Base-by-base conservation (phyloP, 805 yeast genomes). In the Metschnikowia noctiluminum region DNA sequence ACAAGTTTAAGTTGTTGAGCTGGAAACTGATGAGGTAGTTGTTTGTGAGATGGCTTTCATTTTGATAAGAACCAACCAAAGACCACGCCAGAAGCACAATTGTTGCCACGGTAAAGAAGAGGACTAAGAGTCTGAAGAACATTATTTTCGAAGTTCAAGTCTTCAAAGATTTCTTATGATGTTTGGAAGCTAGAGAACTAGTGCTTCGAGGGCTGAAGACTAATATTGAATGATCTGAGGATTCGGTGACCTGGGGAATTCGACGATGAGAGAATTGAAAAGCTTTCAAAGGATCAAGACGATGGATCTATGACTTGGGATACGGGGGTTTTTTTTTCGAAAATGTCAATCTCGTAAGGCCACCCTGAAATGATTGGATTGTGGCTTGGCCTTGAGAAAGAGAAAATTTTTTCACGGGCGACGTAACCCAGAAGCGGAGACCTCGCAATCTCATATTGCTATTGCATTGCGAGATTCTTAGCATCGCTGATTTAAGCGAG, bases 11-110 rank as follows among this genome's bases (percentile, higher is more conserved):
- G 15, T 63, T 54, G 14, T 62, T 59, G 39, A 71, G 57, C 41
- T 71, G 73, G 50, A 73, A 54, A 44, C 70, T 64, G 35, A 73
- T 48, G 48, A 73, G 55, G 50, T 71, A 73, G 34, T 70, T 62
- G 28, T 55, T 48, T 10, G 73, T 72, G 34, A 73, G 59, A 50
- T 65, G 68, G 13, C 57, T 14, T 27, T 63, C 62, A 43, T 68
- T 67, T 35, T 62, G 62, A 56, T 69, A 71, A 3, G 77, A 70
- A 3, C 77, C 75, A 7, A 67, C 61, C 14, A 73, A 38, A 1
- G 74, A 73, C 61, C 71, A 71, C 2, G 61, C 55, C 13, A 71
- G 56, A 13, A 73, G 59, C 16, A 71, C 45, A 1, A 65, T 54
- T 7, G 63, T 55, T 8, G 66, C 71, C 8, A 69, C 38, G 16